These are phyloP conservation scores for Aspergillus asperescens DNA, from an alignment of 495 filamentous ascomycete genomes.

Conservation along the genomic window DNA sequence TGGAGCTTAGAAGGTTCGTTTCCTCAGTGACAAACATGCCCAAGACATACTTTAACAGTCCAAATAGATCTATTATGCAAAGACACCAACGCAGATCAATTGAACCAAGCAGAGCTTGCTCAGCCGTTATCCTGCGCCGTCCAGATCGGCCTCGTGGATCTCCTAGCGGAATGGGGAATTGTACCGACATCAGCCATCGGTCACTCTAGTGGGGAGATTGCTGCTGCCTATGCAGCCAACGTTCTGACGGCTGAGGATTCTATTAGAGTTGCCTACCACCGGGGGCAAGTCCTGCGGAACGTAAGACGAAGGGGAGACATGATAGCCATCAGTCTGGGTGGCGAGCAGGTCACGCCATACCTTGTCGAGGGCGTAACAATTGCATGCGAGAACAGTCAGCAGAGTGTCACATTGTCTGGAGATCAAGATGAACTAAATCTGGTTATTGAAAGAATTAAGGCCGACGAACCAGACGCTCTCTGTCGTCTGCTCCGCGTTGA, in stretches of 20 bases:
- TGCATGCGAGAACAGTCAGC: constrained; percentile 43
- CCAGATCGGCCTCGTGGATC: constrained; percentile 46
- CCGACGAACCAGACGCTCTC: constrained; percentile 15
- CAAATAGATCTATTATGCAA: background rate
- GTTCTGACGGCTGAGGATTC: constrained; percentile 35
- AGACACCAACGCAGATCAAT: background rate
- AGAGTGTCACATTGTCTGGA: constrained; percentile 41
- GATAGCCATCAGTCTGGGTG: constrained; percentile 46
- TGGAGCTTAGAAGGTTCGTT: constrained; percentile 1
- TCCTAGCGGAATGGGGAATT: constrained; percentile 42
- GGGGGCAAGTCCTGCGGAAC: constrained; percentile 18
- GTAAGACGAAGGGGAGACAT: constrained; percentile 14
- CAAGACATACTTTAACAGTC: no score
- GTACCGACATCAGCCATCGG: constrained; percentile 48
- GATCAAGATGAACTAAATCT: constrained; percentile 35
- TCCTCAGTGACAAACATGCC: background rate
- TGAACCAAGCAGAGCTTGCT: constrained; percentile 23
- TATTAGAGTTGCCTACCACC: constrained; percentile 35
- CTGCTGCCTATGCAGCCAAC: constrained; percentile 53
- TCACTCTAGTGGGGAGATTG: constrained; percentile 62
- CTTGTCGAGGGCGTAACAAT: constrained; percentile 27
- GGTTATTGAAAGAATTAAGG: constrained; percentile 29
- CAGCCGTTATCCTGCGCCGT: constrained; percentile 46
- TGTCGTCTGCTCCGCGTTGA: constrained; percentile 24
- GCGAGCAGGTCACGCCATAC: constrained; percentile 15